Conservation (phyloP, 1,139 yeast species). For the Saccharomycopsis crataegensis region DNA sequence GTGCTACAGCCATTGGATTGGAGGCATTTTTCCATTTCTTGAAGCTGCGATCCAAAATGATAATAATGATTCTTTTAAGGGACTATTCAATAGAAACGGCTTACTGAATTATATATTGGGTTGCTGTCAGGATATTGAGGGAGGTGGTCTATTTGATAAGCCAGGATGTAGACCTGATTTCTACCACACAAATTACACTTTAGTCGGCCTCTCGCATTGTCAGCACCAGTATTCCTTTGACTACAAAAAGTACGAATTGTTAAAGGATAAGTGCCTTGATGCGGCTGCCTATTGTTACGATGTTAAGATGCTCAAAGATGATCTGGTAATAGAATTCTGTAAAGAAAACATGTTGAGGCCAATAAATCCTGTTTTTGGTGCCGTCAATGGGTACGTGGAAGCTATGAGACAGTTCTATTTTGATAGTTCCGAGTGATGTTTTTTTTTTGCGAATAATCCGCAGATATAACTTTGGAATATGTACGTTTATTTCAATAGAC, state of each 20-base stretch:
- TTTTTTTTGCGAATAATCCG: not conserved
- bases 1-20: slow-evolving; percentile 95
- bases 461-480: not conserved
- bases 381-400: slow-evolving; percentile 6
- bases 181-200: slow-evolving; percentile 83
- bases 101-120: slow-evolving; percentile 59
- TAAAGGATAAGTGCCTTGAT: not conserved
- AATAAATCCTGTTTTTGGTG: slow-evolving; percentile 15
- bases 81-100: slow-evolving; percentile 45
- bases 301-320: not conserved
- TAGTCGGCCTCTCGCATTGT: slow-evolving; percentile 68
- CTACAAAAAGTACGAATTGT: slow-evolving; percentile 21
- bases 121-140: slow-evolving; percentile 58
- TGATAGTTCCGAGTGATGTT: not conserved
- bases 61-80: slow-evolving; percentile 18
- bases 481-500: too few relatives aligned
- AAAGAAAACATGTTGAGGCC: not conserved
- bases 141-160: slow-evolving; percentile 82
- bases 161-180: slow-evolving; percentile 79
- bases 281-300: slow-evolving; percentile 11
- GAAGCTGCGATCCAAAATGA: slow-evolving; percentile 40
- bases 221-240: slow-evolving; percentile 43
- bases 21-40: slow-evolving; percentile 62
- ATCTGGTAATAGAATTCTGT: not conserved
- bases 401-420: slow-evolving; percentile 3